A percentile compares a stretch with the other conserved stretches of the same genome.
These are phyloP conservation scores for Calonectria fujianensis DNA, from an alignment of 2,329 filamentous ascomycete species.

Conservation along the genomic window DNA sequence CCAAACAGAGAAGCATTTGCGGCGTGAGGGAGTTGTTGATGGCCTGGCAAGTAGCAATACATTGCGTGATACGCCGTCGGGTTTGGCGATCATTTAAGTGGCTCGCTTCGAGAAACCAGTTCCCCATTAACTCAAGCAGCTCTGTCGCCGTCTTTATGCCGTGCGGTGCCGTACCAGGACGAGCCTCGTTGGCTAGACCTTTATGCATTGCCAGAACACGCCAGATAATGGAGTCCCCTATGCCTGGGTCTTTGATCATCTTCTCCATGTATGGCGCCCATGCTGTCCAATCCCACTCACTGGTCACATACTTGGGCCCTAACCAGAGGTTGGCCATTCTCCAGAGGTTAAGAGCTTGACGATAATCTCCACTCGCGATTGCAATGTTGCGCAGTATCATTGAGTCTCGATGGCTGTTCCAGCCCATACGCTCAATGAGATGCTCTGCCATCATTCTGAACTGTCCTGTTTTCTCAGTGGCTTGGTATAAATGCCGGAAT, in stretches of 20 bases:
- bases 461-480: constrained; percentile 28
- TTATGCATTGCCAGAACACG: constrained; percentile 50
- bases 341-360: constrained; percentile 53
- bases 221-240: constrained; percentile 55
- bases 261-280: constrained; percentile 59
- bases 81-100: constrained; percentile 56
- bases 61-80: constrained; percentile 57
- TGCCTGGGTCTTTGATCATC: constrained; percentile 58
- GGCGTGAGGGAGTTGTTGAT: constrained; percentile 52
- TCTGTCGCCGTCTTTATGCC: constrained; percentile 43
- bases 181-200: constrained; percentile 9
- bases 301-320: neutral
- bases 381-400: constrained; percentile 32
- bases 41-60: constrained; percentile 51
- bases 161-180: neutral
- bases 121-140: constrained; percentile 57
- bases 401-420: constrained; percentile 4
- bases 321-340: constrained; percentile 2
- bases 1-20: constrained; percentile 53
- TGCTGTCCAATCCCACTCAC: constrained; percentile 57
- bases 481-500: constrained; percentile 14
- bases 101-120: constrained; percentile 55
- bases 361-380: constrained; percentile 49
- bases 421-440: constrained; percentile 4
- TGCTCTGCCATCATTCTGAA: constrained; percentile 26